Base-by-base conservation (phyloP, 2,329 filamentous ascomycete species). In the Penicillium sp. region DNA sequence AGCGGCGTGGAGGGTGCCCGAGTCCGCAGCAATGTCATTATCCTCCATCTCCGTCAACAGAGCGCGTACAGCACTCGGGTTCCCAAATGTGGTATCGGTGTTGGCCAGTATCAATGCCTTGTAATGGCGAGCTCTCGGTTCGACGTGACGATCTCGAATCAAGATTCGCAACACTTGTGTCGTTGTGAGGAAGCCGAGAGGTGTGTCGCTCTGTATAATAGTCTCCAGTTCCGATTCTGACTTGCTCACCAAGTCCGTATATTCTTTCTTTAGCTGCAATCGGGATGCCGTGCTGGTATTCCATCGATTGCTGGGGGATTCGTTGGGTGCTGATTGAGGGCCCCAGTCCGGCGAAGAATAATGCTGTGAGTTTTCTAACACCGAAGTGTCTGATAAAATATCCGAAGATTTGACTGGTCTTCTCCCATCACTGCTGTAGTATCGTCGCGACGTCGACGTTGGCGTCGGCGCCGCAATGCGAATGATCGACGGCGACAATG, bases 41-140 rank as follows among this genome's bases (percentile, higher is more conserved):
- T 71, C 66, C 38, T 78, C 75, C 83, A 96, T 88, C 61, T 95
- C 89, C 20, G 80, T 72, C 23, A 95, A 71, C n/a, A 95, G 72
- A 18, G 71, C 73, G 29, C 71, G 67, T 23, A 92, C 79, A 41
- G 81, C 79, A 25, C 76, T 76, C 2, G 84, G 83, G 4, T 86
- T 89, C 7, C 90, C 91, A 45, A 79, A 65, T 28, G 71, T 61
- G 0, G 79, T 74, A 62, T 84, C 79, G 27, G 81, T 76, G 70
- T 95, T 90, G 41, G 84, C 82, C 51, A 84, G 77, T 59, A 95
- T 83, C 44, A 95, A 72, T 12, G 85, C 83, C 59, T 88, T 83
- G 68, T 93, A 96, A 58, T 75, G 72, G 4, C 65, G 64, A 25
- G 63, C 60, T 23, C 65, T 59, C 3, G 72, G 72, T 28, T 61